These are phyloP conservation scores for Trichosporon sp. DNA, from an alignment of 1,284 basidiomycete genomes.

Conservation along the genomic window DNA sequence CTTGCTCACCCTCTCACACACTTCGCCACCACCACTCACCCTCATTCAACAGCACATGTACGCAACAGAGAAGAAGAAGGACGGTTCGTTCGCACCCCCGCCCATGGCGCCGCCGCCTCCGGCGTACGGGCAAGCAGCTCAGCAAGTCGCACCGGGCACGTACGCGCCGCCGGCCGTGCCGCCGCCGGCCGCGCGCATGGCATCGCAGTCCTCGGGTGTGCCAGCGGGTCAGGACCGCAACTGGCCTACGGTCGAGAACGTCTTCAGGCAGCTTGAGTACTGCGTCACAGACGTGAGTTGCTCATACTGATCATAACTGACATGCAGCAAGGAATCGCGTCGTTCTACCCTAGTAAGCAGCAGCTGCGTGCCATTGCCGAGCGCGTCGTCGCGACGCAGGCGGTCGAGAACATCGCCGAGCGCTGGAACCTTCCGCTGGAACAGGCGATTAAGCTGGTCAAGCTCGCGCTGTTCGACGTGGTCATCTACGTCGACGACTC, in stretches of 20 bases:
- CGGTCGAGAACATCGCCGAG: constrained; percentile 44
- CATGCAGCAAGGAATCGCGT: constrained; percentile 46
- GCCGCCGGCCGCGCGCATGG: not conserved
- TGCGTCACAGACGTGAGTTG: constrained; percentile 48
- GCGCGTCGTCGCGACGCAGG: constrained; percentile 45
- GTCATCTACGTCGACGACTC: constrained; percentile 50
- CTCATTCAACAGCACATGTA: not conserved
- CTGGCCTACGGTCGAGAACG: not conserved
- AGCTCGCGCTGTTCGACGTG: constrained; percentile 48
- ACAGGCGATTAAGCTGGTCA: constrained; percentile 47
- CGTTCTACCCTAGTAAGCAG: constrained; percentile 49
- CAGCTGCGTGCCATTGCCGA: constrained; percentile 49
- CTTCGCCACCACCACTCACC: not conserved
- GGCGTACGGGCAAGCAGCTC: not conserved
- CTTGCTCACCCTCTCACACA: too few species aligned
- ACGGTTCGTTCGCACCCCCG: not conserved
- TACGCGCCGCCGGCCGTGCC: not conserved
- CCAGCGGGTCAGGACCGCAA: not conserved
- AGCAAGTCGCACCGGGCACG: not conserved
- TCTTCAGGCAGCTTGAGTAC: constrained; percentile 28
- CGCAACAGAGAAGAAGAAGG: not conserved
- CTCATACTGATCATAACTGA: constrained; percentile 3
- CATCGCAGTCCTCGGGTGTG: not conserved
- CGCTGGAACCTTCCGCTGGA: constrained; percentile 51
- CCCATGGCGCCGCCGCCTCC: not conserved